phyloP scores from a whole-genome alignment of 1,139 yeast genomes.

The Pichia sp. region DNA sequence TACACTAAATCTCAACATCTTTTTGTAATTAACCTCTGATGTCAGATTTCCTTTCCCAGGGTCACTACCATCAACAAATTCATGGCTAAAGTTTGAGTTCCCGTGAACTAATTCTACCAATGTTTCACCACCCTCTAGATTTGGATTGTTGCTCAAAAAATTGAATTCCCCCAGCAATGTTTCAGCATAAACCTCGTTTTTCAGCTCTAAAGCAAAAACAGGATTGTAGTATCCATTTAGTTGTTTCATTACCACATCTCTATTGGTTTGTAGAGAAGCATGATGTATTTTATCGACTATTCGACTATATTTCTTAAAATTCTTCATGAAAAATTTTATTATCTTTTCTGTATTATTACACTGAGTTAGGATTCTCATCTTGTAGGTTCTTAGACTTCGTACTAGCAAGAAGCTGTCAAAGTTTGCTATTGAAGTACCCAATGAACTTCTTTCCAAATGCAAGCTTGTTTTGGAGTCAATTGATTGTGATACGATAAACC shows the following conservation, averaged over 20 bases:
- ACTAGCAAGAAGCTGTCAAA: constrained; percentile 72
- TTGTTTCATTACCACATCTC: constrained; percentile 54
- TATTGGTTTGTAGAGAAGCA: constrained; percentile 60
- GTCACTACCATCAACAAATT: constrained; percentile 1
- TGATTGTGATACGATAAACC: constrained; percentile 64
- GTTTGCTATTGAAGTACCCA: constrained; percentile 79
- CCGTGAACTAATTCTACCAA: constrained; percentile 67
- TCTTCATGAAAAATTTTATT: constrained; percentile 52
- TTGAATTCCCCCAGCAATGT: constrained; percentile 59
- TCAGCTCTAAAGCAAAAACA: constrained; percentile 64
- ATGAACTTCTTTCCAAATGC: constrained; percentile 56
- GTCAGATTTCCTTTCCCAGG: too few species aligned
- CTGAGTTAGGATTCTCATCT: constrained; percentile 67
- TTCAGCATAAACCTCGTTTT: constrained; percentile 53
- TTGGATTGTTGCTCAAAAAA: constrained; percentile 80
- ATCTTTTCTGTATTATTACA: constrained; percentile 59
- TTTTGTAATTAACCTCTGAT: constrained; percentile 18
- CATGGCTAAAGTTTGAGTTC: constrained; percentile 29
- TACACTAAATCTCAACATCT: constrained; percentile 66
- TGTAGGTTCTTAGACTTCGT: constrained; percentile 77
- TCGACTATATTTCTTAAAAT: constrained; percentile 43
- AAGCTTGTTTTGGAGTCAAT: constrained; percentile 42
- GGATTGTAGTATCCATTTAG: constrained; percentile 68
- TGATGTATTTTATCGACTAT: constrained; percentile 53
- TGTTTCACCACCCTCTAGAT: constrained; percentile 87